Conservation (phyloP, 768 basidiomycete species). For the Termitomyces eurrhizus region DNA sequence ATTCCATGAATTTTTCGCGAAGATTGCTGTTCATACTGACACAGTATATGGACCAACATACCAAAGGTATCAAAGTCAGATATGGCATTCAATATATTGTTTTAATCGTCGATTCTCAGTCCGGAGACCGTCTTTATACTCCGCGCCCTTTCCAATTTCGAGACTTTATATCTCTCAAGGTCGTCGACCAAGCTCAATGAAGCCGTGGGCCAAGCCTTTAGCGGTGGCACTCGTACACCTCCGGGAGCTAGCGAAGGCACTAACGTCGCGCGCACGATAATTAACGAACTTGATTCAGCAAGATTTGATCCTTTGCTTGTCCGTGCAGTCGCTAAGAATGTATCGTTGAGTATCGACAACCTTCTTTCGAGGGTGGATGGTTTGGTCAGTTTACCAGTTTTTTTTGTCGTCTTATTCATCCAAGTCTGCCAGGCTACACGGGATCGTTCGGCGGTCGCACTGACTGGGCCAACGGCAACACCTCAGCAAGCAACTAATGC, state of each 20-base stretch:
- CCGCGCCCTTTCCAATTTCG: slow-evolving; percentile 78
- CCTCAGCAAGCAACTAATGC: slow-evolving; percentile 77
- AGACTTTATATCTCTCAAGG: slow-evolving; percentile 83
- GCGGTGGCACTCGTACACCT: slow-evolving; percentile 62
- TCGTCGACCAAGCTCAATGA: slow-evolving; percentile 85
- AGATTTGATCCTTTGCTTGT: slow-evolving; percentile 90
- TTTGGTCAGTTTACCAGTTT: slow-evolving; percentile 48
- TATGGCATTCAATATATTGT: background rate
- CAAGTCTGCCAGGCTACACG: slow-evolving; percentile 50
- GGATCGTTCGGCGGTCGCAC: slow-evolving; percentile 73
- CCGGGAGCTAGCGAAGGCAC: slow-evolving; percentile 77
- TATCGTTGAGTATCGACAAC: slow-evolving; percentile 63
- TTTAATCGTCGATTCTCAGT: slow-evolving; percentile 35
- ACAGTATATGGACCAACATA: slow-evolving; percentile 81
- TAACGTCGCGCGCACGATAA: slow-evolving; percentile 69
- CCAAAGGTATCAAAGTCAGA: slow-evolving; percentile 59
- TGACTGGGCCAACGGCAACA: slow-evolving; percentile 76
- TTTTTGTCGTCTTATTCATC: background rate
- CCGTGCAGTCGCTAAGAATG: slow-evolving; percentile 72
- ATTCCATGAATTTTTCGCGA: slow-evolving; percentile 96
- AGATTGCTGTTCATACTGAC: slow-evolving; percentile 93
- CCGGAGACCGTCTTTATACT: slow-evolving; percentile 91
- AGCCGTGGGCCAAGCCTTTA: slow-evolving; percentile 70
- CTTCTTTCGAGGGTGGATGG: slow-evolving; percentile 60
- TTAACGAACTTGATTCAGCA: slow-evolving; percentile 91